Evolutionary conservation across 345 rosid species (phyloP).

Genomic region (Trapa incisa): DNA sequence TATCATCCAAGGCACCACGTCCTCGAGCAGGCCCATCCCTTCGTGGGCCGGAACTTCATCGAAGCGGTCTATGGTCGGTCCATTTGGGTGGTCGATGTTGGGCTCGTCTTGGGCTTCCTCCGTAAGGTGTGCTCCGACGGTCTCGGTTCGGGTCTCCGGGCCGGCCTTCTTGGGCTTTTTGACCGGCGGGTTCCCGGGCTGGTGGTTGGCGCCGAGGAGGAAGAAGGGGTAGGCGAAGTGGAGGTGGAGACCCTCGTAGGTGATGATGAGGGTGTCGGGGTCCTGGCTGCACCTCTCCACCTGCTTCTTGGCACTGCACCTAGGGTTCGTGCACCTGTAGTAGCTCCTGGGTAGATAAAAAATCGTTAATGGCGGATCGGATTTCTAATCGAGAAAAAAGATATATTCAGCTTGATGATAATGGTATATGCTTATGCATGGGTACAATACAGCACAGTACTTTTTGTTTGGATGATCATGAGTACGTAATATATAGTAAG

Average conservation of each 20-base stretch:
- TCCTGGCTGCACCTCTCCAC: constrained; percentile 66
- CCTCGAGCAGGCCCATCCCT: constrained; percentile 41
- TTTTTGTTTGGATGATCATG: no score
- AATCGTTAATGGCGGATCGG: no score
- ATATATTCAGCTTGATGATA: no score
- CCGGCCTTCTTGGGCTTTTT: constrained; percentile 30
- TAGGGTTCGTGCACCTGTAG: constrained; percentile 74
- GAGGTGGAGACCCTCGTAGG: constrained; percentile 77
- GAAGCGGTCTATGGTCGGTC: not conserved
- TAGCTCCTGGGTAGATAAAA: constrained; percentile 45
- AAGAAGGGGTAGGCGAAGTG: constrained; percentile 52
- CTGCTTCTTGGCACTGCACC: constrained; percentile 75
- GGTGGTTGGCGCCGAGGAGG: constrained; percentile 16
- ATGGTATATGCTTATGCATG: no score
- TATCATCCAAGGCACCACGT: constrained; percentile 52
- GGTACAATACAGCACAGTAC: no score
- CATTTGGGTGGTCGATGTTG: not conserved
- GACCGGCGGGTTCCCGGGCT: constrained; percentile 14
- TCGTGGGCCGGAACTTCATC: not conserved
- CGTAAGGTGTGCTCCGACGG: constrained; percentile 7
- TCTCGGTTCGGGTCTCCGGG: constrained; percentile 3
- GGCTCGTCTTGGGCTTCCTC: not conserved
- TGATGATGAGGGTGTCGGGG: constrained; percentile 50
- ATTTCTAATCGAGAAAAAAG: no score
- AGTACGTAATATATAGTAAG: not conserved